Evolutionary conservation across 2,329 filamentous ascomycete genomes (phyloP).

Genomic region (Beauveria varroae): DNA sequence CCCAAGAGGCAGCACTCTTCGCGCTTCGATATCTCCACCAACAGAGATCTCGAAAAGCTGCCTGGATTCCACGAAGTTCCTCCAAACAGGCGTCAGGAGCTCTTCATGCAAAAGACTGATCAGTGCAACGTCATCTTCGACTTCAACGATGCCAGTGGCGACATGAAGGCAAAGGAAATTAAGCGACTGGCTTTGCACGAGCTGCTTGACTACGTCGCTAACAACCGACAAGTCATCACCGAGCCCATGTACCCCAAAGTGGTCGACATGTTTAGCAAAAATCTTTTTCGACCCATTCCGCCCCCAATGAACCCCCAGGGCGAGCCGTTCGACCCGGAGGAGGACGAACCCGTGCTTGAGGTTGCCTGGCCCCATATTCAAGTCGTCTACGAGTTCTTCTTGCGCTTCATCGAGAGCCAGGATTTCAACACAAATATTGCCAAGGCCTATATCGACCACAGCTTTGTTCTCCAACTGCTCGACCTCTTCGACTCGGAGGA

Average conservation of each 20-base stretch:
- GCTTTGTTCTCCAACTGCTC: slow-evolving; percentile 92
- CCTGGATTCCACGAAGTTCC: slow-evolving; percentile 97
- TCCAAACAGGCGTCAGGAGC: slow-evolving; percentile 85
- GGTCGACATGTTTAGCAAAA: slow-evolving; percentile 99
- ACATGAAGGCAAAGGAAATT: slow-evolving; percentile 99
- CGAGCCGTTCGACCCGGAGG: slow-evolving; percentile 96
- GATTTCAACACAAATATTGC: slow-evolving; percentile 99
- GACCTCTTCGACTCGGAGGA: slow-evolving; percentile 98
- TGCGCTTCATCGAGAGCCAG: slow-evolving; percentile 97
- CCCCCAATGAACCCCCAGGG: slow-evolving; percentile 96
- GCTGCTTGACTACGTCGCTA: slow-evolving; percentile 93
- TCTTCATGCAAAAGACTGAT: slow-evolving; percentile 99
- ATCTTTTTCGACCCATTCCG: slow-evolving; percentile 92
- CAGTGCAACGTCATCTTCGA: slow-evolving; percentile 99
- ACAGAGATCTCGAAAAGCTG: slow-evolving; percentile 92
- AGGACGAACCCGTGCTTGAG: slow-evolving; percentile 95
- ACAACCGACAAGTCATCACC: slow-evolving; percentile 96
- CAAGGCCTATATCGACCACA: slow-evolving; percentile 97
- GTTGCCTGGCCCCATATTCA: slow-evolving; percentile 99
- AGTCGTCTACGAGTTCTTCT: slow-evolving; percentile 98
- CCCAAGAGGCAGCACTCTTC: slow-evolving; percentile 97
- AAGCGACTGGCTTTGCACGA: slow-evolving; percentile 94
- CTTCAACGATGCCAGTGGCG: slow-evolving; percentile 95
- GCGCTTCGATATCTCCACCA: slow-evolving; percentile 93
- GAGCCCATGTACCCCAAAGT: slow-evolving; percentile 98